These are phyloP conservation scores for Sclerotinia nivalis DNA, from an alignment of 2,329 filamentous ascomycete species.

Conservation along the genomic window DNA sequence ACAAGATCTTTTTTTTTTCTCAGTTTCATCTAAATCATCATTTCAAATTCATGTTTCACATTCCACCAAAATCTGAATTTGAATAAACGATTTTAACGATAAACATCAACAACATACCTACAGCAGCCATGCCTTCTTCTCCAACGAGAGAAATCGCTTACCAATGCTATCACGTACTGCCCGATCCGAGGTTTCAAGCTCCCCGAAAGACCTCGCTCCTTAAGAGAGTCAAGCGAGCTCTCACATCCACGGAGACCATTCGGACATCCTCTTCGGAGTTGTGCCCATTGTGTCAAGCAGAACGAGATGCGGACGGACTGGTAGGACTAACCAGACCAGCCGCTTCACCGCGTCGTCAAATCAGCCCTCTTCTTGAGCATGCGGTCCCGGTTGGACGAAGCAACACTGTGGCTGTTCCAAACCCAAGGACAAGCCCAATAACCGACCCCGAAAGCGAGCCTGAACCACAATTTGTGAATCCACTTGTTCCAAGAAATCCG, in stretches of 20 bases:
- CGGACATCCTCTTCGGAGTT: background rate
- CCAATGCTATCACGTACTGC: background rate
- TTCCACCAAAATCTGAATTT: background rate
- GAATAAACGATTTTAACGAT: background rate
- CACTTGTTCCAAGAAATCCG: no score
- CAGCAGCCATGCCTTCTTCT: background rate
- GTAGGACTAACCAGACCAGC: no score
- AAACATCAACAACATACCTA: rapidly evolving
- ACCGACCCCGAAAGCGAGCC: no score
- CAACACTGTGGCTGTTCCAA: background rate
- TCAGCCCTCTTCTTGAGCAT: no score
- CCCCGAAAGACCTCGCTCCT: background rate
- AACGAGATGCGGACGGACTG: no score
- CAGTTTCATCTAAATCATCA: background rate
- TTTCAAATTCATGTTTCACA: background rate
- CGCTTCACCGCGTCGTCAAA: no score
- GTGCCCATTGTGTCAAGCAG: background rate
- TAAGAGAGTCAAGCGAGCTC: background rate
- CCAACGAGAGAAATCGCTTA: background rate
- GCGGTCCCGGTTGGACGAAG: background rate
- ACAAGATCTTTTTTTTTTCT: rapidly evolving
- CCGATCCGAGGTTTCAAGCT: background rate
- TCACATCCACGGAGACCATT: background rate
- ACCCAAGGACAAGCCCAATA: background rate
- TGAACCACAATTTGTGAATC: no score